Evolutionary conservation across 1,284 basidiomycete genomes (phyloP), one percentile per base, ranked within the genome.

Genomic region (Ceratobasidium sp.): DNA sequence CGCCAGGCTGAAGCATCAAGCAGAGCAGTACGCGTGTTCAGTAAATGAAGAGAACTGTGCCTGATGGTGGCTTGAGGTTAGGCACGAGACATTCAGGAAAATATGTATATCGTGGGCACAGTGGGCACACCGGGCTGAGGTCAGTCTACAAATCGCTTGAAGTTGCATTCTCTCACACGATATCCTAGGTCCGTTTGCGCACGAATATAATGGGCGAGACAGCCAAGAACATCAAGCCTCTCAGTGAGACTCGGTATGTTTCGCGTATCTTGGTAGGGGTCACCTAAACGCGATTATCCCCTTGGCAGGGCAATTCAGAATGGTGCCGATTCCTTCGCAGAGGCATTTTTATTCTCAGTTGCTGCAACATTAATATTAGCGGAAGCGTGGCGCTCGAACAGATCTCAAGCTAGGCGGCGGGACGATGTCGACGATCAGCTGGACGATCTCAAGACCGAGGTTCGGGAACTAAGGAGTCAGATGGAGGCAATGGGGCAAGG

Each of bases 301-400:
- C 39, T 16, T 77, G 69, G 8, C 75, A 95, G 94, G 78, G 94
- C 94, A 0, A 92, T 96, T 68, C 93, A 95, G 79, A 95, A 92
- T 79, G 94, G 94, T 16, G 93, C 94, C 14, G 95, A 94, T 75
- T 87, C 90, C 19, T 83, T 96, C 13, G 94, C 94, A 0, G 94
- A 96, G 82, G 90, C 92, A 0, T 96, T 96, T 79, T 86, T 96
- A 4, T 96, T 96, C 81, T 78, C 85, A 6, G 94, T 96, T 2
- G 94, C 93, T 0, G 90, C 90, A 0, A 82, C 83, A 0, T 83
- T 96, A 7, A 94, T 96, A 65, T 77, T 95, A 1, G 91, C 91
- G 3, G 94, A 96, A 81, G 84, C 89, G 49, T 95, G 88, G 85
- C 89, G 94, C 5, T 88, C 89, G 0, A 92, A 92, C 0, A 84